phyloP scores from a whole-genome alignment of 495 filamentous ascomycete species.

The Podospora didyma region DNA sequence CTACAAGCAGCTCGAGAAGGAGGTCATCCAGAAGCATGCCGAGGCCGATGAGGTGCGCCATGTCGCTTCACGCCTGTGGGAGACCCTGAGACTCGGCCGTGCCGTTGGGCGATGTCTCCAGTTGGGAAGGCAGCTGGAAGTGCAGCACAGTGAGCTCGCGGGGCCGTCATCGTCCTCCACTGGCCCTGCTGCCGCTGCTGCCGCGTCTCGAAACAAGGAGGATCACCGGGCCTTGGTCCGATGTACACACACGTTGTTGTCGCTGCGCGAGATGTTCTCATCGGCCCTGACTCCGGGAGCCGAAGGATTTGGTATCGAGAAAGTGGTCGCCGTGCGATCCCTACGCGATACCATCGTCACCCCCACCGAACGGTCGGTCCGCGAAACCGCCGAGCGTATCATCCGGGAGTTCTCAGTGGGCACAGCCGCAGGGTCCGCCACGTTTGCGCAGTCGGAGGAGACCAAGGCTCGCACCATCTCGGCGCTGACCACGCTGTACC shows the following conservation, averaged over 20 bases:
- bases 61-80: slow-evolving; percentile 69
- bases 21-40: slow-evolving; percentile 77
- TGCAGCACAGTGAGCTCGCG: slow-evolving; percentile 58
- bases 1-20: slow-evolving; percentile 76
- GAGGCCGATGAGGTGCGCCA: slow-evolving; percentile 72
- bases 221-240: slow-evolving; percentile 75
- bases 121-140: slow-evolving; percentile 81
- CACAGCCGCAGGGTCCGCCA: slow-evolving; percentile 50
- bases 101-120: slow-evolving; percentile 71
- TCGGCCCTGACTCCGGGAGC: slow-evolving; percentile 57
- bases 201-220: slow-evolving; percentile 43
- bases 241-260: slow-evolving; percentile 70
- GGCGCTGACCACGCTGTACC: slow-evolving; percentile 72
- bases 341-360: slow-evolving; percentile 62
- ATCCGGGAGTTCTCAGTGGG: slow-evolving; percentile 80
- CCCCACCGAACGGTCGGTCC: slow-evolving; percentile 66
- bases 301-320: slow-evolving; percentile 72
- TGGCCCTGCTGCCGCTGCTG: slow-evolving; percentile 16
- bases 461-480: slow-evolving; percentile 67
- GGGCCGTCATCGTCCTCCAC: slow-evolving; percentile 16
- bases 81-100: slow-evolving; percentile 72
- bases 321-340: slow-evolving; percentile 62
- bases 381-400: slow-evolving; percentile 69
- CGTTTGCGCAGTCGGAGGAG: slow-evolving; percentile 79
- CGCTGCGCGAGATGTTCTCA: slow-evolving; percentile 66